Evolutionary conservation across 2,329 filamentous ascomycete genomes (phyloP).

Genomic region (Dactylellina leptospora): DNA sequence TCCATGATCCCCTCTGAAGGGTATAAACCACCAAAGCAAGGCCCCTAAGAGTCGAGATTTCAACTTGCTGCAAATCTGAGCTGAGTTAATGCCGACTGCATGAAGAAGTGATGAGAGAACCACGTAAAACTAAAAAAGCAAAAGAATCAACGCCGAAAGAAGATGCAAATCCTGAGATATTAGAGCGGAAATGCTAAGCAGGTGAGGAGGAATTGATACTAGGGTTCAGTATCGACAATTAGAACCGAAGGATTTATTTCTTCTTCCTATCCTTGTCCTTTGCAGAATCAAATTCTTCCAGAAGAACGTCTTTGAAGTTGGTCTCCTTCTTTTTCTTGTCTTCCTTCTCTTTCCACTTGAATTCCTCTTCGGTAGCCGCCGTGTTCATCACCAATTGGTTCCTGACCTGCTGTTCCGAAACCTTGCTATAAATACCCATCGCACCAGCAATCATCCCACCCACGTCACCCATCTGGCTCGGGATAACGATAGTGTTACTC

Average conservation of each 20-base stretch:
- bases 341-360: constrained; percentile 59
- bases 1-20: background rate
- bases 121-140: background rate
- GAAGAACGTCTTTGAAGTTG: constrained; percentile 56
- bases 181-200: background rate
- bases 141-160: background rate
- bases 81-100: constrained; percentile 21
- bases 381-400: constrained; percentile 62
- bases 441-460: constrained; percentile 96
- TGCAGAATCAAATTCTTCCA: constrained; percentile 49
- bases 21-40: constrained; percentile 1
- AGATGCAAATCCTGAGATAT: background rate
- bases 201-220: background rate
- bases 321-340: constrained; percentile 52
- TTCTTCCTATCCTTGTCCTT: constrained; percentile 53
- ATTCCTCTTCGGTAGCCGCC: constrained; percentile 64
- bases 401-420: constrained; percentile 80
- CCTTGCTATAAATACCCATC: constrained; percentile 93
- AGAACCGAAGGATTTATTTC: constrained; percentile 12
- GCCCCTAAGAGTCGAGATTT: constrained; percentile 39
- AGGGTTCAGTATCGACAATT: background rate
- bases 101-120: background rate
- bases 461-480: constrained; percentile 95
- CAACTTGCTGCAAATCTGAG: background rate
- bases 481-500: constrained; percentile 92